Evolutionary conservation across 192 early-diverging fungal species (phyloP), one percentile per base, ranked within the genome.

Genomic region (Diversispora epigaea): DNA sequence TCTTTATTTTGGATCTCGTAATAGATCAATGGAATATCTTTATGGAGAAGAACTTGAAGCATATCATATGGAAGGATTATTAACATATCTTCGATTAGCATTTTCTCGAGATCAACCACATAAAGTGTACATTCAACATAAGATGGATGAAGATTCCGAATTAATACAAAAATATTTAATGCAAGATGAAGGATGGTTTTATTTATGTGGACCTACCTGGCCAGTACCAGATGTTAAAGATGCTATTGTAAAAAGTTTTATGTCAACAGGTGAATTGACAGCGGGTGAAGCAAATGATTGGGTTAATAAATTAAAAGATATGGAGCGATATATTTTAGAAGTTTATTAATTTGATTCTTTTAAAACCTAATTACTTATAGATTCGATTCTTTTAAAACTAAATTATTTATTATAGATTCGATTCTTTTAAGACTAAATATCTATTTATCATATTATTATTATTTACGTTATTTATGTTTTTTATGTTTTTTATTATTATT

Each of bases 121-220:
- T 40, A 98, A 98, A 89, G 86, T 97, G 45, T 98, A 98, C 78
- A 98, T 98, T 76, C 96, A 98, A 85, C 92, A 96, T 85, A 90
- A 90, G 84, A 98, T 98, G 87, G 82, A 91, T 81, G 91, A 93
- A 77, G 96, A 98, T 77, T 81, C 86, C 6, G 84, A 84, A 55
- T 77, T 93, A 80, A 82, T 98, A 46, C 81, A 87, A 57, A 84
- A 92, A 60, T 91, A 91, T 74, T 82, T 98, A 77, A 78, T 96
- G 57, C 82, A 91, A 56, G 64, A 90, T 46, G 86, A 89, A 44
- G 96, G 94, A 21, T 87, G 91, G 75, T 98, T 98, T 80, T 98
- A 98, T 83, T 84, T 98, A n/a, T 98, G 96, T 80, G 96, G 96
- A 71, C 96, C 95, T 45, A 96, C 95, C 19, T 98, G 96, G 96